Evolutionary conservation across 2,329 filamentous ascomycete species (phyloP).

Genomic region (Sporothrix dimorphospora): DNA sequence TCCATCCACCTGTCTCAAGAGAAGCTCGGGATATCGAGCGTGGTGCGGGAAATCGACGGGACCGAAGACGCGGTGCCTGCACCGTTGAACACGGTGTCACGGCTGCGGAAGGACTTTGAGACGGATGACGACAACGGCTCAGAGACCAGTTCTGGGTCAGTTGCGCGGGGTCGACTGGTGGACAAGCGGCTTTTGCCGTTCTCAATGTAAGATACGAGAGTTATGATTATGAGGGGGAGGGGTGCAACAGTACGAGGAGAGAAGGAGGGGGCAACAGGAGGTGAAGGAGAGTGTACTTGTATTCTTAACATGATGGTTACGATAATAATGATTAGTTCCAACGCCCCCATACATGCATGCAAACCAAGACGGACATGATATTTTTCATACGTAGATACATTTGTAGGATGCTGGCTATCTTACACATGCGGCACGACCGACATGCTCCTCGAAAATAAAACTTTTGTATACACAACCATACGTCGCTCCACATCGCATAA

Average conservation of each 20-base stretch:
- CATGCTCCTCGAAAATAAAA: not conserved
- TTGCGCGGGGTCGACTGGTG: constrained; percentile 22
- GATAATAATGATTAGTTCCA: constrained; percentile 21
- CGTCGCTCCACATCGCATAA: not conserved
- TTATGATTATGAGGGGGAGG: not conserved
- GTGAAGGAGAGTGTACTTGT: constrained; percentile 5
- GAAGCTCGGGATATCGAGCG: not conserved
- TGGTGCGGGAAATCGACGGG: constrained; percentile 5
- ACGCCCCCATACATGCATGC: not conserved
- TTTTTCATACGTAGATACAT: constrained; percentile 20
- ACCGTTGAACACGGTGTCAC: not conserved
- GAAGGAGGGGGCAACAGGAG: not conserved
- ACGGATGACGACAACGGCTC: constrained; percentile 26
- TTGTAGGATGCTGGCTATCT: constrained; percentile 23
- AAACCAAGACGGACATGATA: not conserved
- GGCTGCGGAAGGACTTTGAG: constrained; percentile 17
- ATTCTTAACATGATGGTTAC: constrained; percentile 14
- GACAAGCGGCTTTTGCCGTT: constrained; percentile 26
- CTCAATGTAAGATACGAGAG: constrained; percentile 17
- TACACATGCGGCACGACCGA: constrained; percentile 21
- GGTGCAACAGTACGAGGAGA: not conserved
- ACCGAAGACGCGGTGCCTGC: not conserved
- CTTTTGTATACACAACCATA: not conserved
- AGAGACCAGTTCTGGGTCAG: constrained; percentile 25
- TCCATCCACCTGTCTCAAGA: not conserved